Percentiles rank a stretch among this genome's conserved stretches.
phyloP scores from a whole-genome alignment of 495 filamentous ascomycete genomes.

The Oleoguttula mirabilis region DNA sequence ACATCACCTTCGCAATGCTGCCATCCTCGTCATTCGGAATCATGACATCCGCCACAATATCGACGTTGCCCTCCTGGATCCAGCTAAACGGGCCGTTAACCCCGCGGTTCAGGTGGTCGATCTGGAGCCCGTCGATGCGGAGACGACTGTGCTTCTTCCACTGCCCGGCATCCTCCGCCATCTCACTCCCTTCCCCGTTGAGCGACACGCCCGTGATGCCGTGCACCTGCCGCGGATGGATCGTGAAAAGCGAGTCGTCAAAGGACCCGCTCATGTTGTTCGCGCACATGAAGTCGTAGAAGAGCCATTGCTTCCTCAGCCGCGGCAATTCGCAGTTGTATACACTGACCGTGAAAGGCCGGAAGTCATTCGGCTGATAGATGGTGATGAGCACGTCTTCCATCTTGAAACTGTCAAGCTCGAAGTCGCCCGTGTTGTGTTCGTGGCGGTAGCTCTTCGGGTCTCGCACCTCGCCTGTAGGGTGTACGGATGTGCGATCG shows the following conservation, averaged over 20 bases:
- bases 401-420: slow-evolving; percentile 90
- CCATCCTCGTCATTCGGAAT: slow-evolving; percentile 78
- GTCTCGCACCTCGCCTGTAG: slow-evolving; percentile 58
- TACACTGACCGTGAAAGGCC: slow-evolving; percentile 88
- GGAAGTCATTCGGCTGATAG: slow-evolving; percentile 79
- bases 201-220: slow-evolving; percentile 46
- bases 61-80: slow-evolving; percentile 93
- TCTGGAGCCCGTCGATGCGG: slow-evolving; percentile 83
- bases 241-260: slow-evolving; percentile 91
- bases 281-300: slow-evolving; percentile 92
- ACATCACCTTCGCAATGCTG: slow-evolving; percentile 68
- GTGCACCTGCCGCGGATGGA: slow-evolving; percentile 86
- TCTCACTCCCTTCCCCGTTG: slow-evolving; percentile 33
- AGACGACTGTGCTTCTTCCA: slow-evolving; percentile 93
- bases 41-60: slow-evolving; percentile 91
- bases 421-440: slow-evolving; percentile 86
- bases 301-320: slow-evolving; percentile 87
- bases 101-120: slow-evolving; percentile 90
- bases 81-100: slow-evolving; percentile 91
- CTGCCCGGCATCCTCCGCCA: slow-evolving; percentile 35
- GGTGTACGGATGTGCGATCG: slow-evolving; percentile 70
- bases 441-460: slow-evolving; percentile 78
- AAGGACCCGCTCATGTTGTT: slow-evolving; percentile 93
- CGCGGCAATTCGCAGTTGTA: slow-evolving; percentile 90
- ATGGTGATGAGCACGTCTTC: slow-evolving; percentile 86